These are phyloP conservation scores for Leishmania martiniquensis DNA, from an alignment of 208 protist genomes.

Conservation along the genomic window DNA sequence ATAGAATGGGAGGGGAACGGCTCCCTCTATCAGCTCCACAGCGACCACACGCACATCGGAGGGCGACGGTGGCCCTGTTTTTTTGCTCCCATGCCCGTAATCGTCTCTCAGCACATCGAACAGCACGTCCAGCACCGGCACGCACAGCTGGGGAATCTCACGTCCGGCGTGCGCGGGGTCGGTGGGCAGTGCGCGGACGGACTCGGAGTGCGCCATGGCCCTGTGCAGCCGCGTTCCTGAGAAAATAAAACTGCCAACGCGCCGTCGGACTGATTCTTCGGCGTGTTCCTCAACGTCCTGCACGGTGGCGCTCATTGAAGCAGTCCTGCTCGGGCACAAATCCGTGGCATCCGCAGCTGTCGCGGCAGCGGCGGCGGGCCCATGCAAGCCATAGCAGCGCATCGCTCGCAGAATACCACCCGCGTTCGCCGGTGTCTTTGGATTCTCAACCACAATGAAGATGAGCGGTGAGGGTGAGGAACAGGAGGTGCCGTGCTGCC, in stretches of 20 bases:
- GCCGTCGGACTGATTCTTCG: conserved; percentile 11
- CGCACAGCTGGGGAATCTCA: conserved; percentile 35
- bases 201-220: conserved; percentile 34
- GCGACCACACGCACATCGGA: conserved; percentile 41
- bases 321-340: neutral
- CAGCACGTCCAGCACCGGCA: conserved; percentile 42
- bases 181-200: conserved; percentile 27
- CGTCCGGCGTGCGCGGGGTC: conserved; percentile 47
- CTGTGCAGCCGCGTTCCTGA: conserved; percentile 54
- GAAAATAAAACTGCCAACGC: conserved; percentile 46
- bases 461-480: conserved; percentile 22
- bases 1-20: conserved; percentile 42
- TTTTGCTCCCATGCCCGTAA: conserved; percentile 5
- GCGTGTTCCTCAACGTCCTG: neutral
- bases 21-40: conserved; percentile 67
- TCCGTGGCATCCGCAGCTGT: neutral
- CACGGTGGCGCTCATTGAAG: neutral
- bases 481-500: neutral
- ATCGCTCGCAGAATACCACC: conserved; percentile 75
- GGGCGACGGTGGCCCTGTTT: neutral
- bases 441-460: conserved; percentile 70
- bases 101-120: conserved; percentile 40
- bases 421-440: conserved; percentile 69
- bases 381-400: conserved; percentile 40
- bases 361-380: conserved; percentile 6